A percentile compares a stretch with the other conserved stretches of the same genome.
Conservation (phyloP, 2,329 filamentous ascomycete genomes). For the Fusarium algeriense region DNA sequence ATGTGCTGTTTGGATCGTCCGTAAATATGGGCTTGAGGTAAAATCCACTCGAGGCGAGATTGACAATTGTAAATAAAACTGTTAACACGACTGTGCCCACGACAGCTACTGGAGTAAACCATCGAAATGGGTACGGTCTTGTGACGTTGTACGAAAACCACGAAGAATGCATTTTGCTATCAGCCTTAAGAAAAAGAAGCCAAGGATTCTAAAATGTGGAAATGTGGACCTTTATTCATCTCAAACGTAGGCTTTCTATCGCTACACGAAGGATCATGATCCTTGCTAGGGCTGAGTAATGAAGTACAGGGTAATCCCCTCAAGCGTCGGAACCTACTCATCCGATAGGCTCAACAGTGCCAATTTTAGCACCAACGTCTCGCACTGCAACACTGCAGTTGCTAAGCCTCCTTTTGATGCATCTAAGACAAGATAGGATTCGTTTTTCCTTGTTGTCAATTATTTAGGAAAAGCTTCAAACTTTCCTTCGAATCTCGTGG, state of each 20-base stretch:
- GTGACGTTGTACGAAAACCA: constrained; percentile 28
- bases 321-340: too few relatives aligned
- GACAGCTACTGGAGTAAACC: constrained; percentile 22
- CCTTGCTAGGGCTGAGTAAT: not conserved
- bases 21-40: constrained; percentile 22
- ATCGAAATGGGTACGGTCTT: constrained; percentile 26
- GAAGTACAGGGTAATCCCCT: not conserved
- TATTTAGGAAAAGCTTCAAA: not conserved
- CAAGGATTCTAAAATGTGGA: not conserved
- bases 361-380: not conserved
- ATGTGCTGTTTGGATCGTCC: constrained; percentile 19
- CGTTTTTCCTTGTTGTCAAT: not conserved
- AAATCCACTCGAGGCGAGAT: constrained; percentile 28
- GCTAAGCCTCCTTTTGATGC: not conserved
- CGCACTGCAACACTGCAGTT: not conserved
- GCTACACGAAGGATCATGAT: not conserved
- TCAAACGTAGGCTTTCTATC: not conserved
- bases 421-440: not conserved
- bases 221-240: not conserved
- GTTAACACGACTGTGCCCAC: not conserved
- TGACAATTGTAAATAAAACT: constrained; percentile 17
- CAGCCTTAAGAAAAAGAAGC: too few relatives aligned
- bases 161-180: constrained; percentile 23
- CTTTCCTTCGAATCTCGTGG: too few relatives aligned
- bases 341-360: not conserved